These are phyloP conservation scores for Talinum fruticosum DNA, from an alignment of 148 eudicot genomes.

Conservation along the genomic window DNA sequence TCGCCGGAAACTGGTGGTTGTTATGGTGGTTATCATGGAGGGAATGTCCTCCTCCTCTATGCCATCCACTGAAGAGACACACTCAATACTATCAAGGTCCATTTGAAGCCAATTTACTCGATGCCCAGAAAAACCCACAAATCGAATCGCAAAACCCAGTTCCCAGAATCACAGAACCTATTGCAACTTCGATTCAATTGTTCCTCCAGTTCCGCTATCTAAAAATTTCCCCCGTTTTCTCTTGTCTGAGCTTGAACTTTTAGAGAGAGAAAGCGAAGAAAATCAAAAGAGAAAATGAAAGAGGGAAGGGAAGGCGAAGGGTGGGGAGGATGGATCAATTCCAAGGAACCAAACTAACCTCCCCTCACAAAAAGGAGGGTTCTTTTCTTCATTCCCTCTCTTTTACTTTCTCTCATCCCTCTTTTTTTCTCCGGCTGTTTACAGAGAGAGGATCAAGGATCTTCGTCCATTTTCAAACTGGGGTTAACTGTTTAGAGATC, in stretches of 20 bases:
- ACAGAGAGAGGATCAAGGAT: constrained; percentile 31
- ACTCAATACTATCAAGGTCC: constrained; percentile 71
- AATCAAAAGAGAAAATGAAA: not conserved
- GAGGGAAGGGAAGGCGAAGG: not conserved
- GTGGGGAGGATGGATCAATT: constrained; percentile 14
- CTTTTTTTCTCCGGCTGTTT: constrained; percentile 20
- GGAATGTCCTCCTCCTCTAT: constrained; percentile 68
- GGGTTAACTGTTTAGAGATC: constrained; percentile 26
- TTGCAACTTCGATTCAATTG: constrained; percentile 14
- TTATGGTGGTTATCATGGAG: constrained; percentile 26
- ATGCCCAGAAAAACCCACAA: constrained; percentile 24
- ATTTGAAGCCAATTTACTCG: constrained; percentile 22
- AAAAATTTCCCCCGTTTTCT: constrained; percentile 2
- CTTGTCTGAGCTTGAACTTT: not conserved
- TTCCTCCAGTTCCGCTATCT: constrained; percentile 20
- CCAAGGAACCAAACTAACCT: constrained; percentile 24
- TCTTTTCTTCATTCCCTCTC: constrained; percentile 32
- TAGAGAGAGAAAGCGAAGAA: not conserved
- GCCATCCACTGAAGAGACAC: constrained; percentile 66
- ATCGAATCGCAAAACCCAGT: constrained; percentile 33
- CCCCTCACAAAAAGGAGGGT: constrained; percentile 22
- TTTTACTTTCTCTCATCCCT: not conserved
- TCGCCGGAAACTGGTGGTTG: constrained; percentile 41
- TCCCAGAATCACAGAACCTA: constrained; percentile 10
- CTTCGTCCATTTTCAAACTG: constrained; percentile 29